Evolutionary conservation across 2,329 filamentous ascomycete species (phyloP).

Genomic region (Cladobotryum protrusum): DNA sequence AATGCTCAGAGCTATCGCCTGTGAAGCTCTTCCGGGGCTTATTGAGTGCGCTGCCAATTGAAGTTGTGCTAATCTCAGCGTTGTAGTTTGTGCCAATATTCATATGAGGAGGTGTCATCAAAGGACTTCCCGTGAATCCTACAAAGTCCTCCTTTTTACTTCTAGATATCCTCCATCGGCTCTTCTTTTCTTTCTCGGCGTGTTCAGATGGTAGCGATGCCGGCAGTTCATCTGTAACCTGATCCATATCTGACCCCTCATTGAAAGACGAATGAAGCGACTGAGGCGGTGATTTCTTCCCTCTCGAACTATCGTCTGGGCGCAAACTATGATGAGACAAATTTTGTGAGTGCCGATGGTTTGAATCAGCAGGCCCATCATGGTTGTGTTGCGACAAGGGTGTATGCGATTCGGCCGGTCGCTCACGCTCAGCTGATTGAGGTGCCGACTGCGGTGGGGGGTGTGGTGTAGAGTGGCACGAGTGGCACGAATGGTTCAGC

Average conservation of each 20-base stretch:
- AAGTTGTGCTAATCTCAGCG: conserved; percentile 61
- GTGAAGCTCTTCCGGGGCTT: conserved; percentile 44
- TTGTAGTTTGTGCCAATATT: conserved; percentile 55
- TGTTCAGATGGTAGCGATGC: conserved; percentile 23
- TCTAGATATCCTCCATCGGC: conserved; percentile 66
- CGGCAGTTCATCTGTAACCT: conserved; percentile 52
- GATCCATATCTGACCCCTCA: conserved; percentile 75
- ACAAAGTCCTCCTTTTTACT: conserved; percentile 51
- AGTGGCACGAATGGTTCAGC: neutral
- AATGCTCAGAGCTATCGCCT: conserved; percentile 45
- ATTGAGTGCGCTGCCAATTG: conserved; percentile 56
- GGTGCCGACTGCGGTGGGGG: conserved; percentile 10
- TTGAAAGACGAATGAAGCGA: conserved; percentile 74
- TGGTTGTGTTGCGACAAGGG: conserved; percentile 17
- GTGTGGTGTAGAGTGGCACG: conserved; percentile 1
- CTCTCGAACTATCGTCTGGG: conserved; percentile 48
- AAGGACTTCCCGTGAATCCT: conserved; percentile 30
- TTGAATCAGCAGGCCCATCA: conserved; percentile 39
- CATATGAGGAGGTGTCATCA: conserved; percentile 38
- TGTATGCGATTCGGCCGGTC: conserved; percentile 15
- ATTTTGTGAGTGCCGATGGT: conserved; percentile 40
- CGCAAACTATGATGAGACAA: conserved; percentile 36
- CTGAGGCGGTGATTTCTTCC: conserved; percentile 65
- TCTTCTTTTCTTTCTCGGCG: conserved; percentile 60
- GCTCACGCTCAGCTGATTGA: conserved; percentile 3